Conservation (phyloP, 345 rosid genomes). For the Odontarrhena argentea region DNA sequence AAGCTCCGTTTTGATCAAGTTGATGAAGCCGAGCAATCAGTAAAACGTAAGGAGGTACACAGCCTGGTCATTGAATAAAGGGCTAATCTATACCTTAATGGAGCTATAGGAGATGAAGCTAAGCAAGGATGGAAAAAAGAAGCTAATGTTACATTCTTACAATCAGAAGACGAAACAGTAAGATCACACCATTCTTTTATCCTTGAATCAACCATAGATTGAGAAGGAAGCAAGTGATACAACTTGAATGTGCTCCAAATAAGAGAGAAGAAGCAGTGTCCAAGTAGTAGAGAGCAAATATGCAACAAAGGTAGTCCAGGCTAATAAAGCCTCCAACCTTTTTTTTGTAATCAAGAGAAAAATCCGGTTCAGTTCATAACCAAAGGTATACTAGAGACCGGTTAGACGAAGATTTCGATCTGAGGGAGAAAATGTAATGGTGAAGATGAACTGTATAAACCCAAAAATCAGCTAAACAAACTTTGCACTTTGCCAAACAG, state of each 20-base stretch:
- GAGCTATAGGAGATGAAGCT: conserved; percentile 20
- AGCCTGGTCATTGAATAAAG: conserved; percentile 21
- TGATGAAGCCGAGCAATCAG: neutral
- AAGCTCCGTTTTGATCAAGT: neutral
- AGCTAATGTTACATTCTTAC: neutral
- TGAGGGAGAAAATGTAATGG: neutral
- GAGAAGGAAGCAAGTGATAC: conserved; percentile 16
- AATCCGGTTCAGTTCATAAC: too few species aligned
- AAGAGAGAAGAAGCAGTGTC: conserved; percentile 1
- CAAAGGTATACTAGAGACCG: too few species aligned
- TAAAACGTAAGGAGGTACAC: conserved; percentile 3
- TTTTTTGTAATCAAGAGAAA: too few species aligned
- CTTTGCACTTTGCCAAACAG: neutral
- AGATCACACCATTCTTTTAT: neutral
- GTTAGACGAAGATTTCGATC: neutral
- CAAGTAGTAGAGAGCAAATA: too few species aligned
- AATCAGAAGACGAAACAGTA: conserved; percentile 1
- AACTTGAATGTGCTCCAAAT: neutral
- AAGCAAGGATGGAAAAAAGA: neutral
- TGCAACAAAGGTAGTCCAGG: too few species aligned
- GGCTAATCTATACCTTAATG: neutral
- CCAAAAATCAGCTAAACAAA: neutral
- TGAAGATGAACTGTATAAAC: neutral
- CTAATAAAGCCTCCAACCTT: too few species aligned
- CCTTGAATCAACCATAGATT: conserved; percentile 10